phyloP scores from a whole-genome alignment of 2,329 filamentous ascomycete genomes.

The Fusarium piperis region DNA sequence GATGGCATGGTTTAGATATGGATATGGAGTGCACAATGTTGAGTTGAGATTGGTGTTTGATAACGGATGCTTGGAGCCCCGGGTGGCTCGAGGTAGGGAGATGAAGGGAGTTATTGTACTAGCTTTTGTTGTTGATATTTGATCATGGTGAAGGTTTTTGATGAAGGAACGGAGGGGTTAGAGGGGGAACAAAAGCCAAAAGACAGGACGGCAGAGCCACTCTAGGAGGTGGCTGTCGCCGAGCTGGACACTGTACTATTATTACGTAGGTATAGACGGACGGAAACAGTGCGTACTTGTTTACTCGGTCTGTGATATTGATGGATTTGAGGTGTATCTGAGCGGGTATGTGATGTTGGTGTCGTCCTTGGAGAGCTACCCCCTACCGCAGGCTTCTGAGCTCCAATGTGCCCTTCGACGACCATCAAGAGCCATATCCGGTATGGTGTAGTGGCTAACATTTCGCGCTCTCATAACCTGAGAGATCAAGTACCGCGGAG shows the following conservation, averaged over 20 bases:
- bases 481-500: slow-evolving; percentile 38
- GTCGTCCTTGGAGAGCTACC: neutral
- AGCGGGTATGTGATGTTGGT: neutral
- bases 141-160: slow-evolving; percentile 15
- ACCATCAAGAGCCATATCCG: neutral
- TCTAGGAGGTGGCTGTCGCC: slow-evolving; percentile 1
- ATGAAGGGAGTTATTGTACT: slow-evolving; percentile 33
- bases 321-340: neutral
- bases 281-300: slow-evolving; percentile 22
- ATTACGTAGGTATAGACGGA: slow-evolving; percentile 39
- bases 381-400: neutral
- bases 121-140: slow-evolving; percentile 13
- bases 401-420: neutral
- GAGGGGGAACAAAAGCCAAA: slow-evolving; percentile 35
- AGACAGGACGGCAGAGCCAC: slow-evolving; percentile 21
- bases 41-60: slow-evolving; percentile 33
- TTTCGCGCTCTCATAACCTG: slow-evolving; percentile 41
- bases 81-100: slow-evolving; percentile 16
- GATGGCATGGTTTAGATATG: slow-evolving; percentile 61
- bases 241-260: slow-evolving; percentile 39
- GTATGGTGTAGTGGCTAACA: slow-evolving; percentile 49
- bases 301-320: neutral
- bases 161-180: slow-evolving; percentile 37
- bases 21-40: slow-evolving; percentile 18
- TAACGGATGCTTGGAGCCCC: slow-evolving; percentile 29